Percentiles rank a stretch among this genome's conserved stretches.
Conservation (phyloP, 2,329 filamentous ascomycete genomes). For the Monosporascus sp. region DNA sequence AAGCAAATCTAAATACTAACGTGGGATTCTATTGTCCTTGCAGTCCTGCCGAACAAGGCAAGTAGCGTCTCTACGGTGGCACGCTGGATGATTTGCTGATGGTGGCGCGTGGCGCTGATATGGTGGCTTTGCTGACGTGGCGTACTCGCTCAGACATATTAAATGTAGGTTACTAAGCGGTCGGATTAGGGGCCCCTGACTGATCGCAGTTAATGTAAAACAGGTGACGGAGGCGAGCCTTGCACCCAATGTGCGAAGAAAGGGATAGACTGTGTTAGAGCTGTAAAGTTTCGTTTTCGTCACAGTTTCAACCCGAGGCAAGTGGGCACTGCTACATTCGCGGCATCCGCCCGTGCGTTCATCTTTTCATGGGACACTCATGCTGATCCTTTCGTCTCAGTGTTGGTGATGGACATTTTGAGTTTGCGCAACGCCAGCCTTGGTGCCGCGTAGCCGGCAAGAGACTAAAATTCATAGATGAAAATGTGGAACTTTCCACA, state of each 20-base stretch:
- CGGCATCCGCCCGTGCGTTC: neutral
- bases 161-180: neutral
- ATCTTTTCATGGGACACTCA: neutral
- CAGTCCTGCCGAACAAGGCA: neutral
- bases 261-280: slow-evolving; percentile 4
- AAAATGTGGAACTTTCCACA: neutral
- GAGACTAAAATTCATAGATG: slow-evolving; percentile 6
- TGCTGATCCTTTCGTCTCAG: neutral
- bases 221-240: neutral
- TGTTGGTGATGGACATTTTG: neutral
- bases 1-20: neutral
- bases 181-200: neutral
- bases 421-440: slow-evolving; percentile 1
- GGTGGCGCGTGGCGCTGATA: neutral
- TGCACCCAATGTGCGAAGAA: slow-evolving; percentile 6
- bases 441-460: slow-evolving; percentile 6
- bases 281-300: slow-evolving; percentile 5
- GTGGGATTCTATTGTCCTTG: neutral
- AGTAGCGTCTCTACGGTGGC: neutral
- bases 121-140: neutral
- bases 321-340: neutral
- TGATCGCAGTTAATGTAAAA: neutral
- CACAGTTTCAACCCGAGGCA: slow-evolving; percentile 5
- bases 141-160: neutral
- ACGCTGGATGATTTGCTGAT: neutral